Conservation (phyloP, 805 yeast species). For the Metschnikowia anglica region DNA sequence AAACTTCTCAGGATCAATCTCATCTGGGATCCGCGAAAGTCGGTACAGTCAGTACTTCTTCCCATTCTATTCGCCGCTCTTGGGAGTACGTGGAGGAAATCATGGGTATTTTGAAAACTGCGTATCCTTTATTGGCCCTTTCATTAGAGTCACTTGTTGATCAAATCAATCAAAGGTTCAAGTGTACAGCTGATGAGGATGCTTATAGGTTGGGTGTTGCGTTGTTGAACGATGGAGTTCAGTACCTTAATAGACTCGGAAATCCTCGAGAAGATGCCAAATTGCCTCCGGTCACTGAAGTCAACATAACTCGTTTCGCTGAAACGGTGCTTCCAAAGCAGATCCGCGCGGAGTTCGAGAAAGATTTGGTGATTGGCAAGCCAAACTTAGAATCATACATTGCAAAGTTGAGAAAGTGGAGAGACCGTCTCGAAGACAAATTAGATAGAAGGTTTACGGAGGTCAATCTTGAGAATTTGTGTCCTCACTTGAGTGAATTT, state of each 20-base stretch:
- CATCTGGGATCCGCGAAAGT: constrained; percentile 2
- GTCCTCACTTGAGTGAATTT: constrained; percentile 95
- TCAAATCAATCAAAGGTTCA: constrained; percentile 90
- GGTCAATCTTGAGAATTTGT: constrained; percentile 81
- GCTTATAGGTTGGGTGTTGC: constrained; percentile 93
- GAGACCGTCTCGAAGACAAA: constrained; percentile 87
- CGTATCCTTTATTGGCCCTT: constrained; percentile 89
- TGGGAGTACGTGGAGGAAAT: constrained; percentile 93
- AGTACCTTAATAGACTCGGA: constrained; percentile 79
- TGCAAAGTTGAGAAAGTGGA: constrained; percentile 82
- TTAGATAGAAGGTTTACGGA: constrained; percentile 79
- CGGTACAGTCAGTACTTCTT: neutral
- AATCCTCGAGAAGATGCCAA: constrained; percentile 86
- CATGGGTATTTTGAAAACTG: constrained; percentile 93
- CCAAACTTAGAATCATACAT: constrained; percentile 90
- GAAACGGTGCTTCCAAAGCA: constrained; percentile 90
- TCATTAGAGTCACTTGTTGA: constrained; percentile 94
- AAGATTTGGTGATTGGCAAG: constrained; percentile 81
- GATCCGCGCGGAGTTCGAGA: constrained; percentile 84
- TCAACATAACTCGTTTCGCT: constrained; percentile 83
- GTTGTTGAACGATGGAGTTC: constrained; percentile 87
- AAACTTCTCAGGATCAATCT: constrained; percentile 8
- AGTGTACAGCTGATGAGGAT: constrained; percentile 92
- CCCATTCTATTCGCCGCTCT: constrained; percentile 56
- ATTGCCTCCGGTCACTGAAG: constrained; percentile 88